A percentile compares a stretch with the other conserved stretches of the same genome.
These are phyloP conservation scores for Mycena leptocephala DNA, from an alignment of 768 basidiomycete genomes.

Conservation along the genomic window DNA sequence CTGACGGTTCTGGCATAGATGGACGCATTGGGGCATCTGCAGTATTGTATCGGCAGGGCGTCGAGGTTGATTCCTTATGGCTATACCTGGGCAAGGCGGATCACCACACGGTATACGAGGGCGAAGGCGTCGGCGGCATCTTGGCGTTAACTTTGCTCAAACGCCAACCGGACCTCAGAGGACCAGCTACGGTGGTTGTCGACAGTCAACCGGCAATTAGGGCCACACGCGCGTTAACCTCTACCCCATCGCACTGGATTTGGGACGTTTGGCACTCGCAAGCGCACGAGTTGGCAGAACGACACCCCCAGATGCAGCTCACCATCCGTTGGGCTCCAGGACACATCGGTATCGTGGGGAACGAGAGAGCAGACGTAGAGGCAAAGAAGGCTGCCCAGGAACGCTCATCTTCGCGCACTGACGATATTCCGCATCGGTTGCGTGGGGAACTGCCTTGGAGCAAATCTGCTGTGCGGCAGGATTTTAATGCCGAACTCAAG, in stretches of 20 bases:
- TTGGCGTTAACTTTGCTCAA: conserved; percentile 21
- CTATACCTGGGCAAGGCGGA: not conserved
- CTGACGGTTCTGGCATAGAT: conserved; percentile 36
- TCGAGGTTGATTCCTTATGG: not conserved
- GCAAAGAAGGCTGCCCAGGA: conserved; percentile 38
- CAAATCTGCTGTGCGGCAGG: too few relatives aligned
- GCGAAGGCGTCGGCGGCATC: conserved; percentile 40
- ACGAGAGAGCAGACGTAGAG: conserved; percentile 37
- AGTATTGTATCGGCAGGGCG: conserved; percentile 18
- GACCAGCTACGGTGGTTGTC: conserved; percentile 5
- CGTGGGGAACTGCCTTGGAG: conserved; percentile 12
- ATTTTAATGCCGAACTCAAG: conserved; percentile 5
- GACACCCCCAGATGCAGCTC: too few relatives aligned
- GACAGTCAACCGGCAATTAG: conserved; percentile 42
- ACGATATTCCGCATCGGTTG: not conserved
- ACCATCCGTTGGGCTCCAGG: too few relatives aligned
- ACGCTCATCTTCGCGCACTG: conserved; percentile 2
- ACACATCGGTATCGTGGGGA: too few relatives aligned
- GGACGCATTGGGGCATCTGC: conserved; percentile 40
- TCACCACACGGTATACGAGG: conserved; percentile 43
- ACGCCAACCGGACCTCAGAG: not conserved
- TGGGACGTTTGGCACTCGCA: too few relatives aligned
- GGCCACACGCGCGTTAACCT: not conserved
- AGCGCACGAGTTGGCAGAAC: too few relatives aligned
- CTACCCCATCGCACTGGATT: too few relatives aligned